Conservation (phyloP, 164 flowering plant genomes). For the Magnolia officinalis region DNA sequence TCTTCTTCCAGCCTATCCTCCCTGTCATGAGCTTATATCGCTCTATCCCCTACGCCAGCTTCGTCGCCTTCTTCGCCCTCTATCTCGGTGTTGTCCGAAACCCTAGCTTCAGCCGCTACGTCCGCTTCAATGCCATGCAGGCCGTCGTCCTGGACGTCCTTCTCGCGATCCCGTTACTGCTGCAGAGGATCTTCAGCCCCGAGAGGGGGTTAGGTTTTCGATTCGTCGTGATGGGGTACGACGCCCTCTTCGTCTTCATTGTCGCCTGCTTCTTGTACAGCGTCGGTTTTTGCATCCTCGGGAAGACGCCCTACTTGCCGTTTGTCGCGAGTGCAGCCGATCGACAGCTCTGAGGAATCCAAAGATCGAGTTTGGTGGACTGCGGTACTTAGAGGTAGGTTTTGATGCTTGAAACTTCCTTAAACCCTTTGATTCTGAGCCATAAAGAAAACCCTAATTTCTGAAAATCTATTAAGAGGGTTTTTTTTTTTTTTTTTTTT, state of each 20-base stretch:
- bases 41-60: constrained; percentile 73
- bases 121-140: constrained; percentile 90
- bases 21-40: constrained; percentile 61
- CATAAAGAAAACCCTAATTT: neutral
- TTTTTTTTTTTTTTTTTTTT: too few relatives aligned
- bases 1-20: constrained; percentile 57
- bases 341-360: constrained; percentile 45
- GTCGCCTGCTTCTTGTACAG: constrained; percentile 62
- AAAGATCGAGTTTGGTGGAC: neutral
- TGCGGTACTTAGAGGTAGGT: neutral
- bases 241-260: constrained; percentile 50
- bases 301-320: constrained; percentile 77
- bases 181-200: constrained; percentile 60
- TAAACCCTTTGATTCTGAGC: neutral
- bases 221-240: constrained; percentile 48
- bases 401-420: neutral
- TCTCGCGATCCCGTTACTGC: constrained; percentile 56
- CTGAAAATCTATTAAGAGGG: neutral
- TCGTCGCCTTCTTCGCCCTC: constrained; percentile 78
- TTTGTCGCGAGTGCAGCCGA: constrained; percentile 84
- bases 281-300: constrained; percentile 44
- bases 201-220: constrained; percentile 55
- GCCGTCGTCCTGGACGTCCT: constrained; percentile 85
- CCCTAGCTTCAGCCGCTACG: constrained; percentile 57
- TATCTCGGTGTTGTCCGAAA: constrained; percentile 78